phyloP scores from a whole-genome alignment of 805 yeast genomes.

The Tetrapisispora pingtungensis region DNA sequence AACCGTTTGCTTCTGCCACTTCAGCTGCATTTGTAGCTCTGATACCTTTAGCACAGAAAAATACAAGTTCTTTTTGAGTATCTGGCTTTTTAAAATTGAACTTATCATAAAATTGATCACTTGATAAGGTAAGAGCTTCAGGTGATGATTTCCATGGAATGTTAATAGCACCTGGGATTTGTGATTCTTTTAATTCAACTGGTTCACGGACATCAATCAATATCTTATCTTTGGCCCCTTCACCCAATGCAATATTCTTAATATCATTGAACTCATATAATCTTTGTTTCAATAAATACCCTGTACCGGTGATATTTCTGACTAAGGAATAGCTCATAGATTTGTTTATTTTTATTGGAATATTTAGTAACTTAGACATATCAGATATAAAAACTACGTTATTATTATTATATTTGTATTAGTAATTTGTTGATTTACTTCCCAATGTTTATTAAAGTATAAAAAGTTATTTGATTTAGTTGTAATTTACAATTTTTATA shows the following conservation, averaged over 20 bases:
- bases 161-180: constrained; percentile 70
- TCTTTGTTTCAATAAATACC: background rate
- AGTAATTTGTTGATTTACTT: too few relatives aligned
- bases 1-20: constrained; percentile 71
- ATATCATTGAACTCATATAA: constrained; percentile 1
- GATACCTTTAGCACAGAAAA: constrained; percentile 82
- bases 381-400: too few relatives aligned
- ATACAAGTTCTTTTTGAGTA: constrained; percentile 52
- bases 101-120: constrained; percentile 57
- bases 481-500: too few relatives aligned
- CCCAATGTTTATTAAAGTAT: too few relatives aligned
- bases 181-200: constrained; percentile 54
- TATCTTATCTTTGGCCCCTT: background rate
- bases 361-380: too few relatives aligned
- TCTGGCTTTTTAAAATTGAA: constrained; percentile 71
- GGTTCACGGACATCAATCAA: constrained; percentile 81
- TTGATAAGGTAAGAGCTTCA: constrained; percentile 64
- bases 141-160: constrained; percentile 79
- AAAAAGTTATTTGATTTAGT: too few relatives aligned
- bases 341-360: too few relatives aligned
- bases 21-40: constrained; percentile 76
- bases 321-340: background rate
- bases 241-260: background rate
- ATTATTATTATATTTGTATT: too few relatives aligned
- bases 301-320: background rate